Evolutionary conservation across 306 rosid genomes (phyloP).

Genomic region (Rosa chinensis): DNA sequence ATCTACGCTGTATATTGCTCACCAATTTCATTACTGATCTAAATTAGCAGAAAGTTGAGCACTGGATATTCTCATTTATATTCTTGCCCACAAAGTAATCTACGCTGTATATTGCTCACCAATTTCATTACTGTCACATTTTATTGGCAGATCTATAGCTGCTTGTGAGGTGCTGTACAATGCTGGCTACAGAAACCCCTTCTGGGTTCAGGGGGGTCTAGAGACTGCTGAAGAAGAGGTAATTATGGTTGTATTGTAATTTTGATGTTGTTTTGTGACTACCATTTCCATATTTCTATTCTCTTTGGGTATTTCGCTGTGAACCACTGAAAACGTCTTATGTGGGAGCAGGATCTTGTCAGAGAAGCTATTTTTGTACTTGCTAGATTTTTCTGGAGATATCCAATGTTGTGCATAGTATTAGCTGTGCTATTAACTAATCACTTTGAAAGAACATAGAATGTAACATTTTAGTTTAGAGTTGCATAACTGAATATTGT

Average conservation of each 20-base stretch:
- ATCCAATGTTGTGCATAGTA: no score
- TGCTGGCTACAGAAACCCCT: slow-evolving; percentile 79
- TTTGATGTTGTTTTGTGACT: slow-evolving; percentile 14
- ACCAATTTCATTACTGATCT: no score
- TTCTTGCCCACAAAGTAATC: no score
- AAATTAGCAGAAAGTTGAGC: no score
- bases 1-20: no score
- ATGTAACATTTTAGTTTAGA: no score
- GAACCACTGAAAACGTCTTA: slow-evolving; percentile 22
- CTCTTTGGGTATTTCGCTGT: slow-evolving; percentile 10
- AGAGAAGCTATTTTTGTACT: slow-evolving; percentile 44
- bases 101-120: slow-evolving; percentile 7
- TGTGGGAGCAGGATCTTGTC: slow-evolving; percentile 72
- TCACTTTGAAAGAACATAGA: no score
- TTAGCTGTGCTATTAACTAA: no score
- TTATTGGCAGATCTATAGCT: slow-evolving; percentile 71
- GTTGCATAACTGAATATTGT: no score
- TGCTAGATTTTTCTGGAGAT: no score
- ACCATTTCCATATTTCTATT: not conserved
- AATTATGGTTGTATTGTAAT: slow-evolving; percentile 5
- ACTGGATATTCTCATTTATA: no score
- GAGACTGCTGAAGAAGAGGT: slow-evolving; percentile 95
- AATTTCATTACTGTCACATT: not conserved
- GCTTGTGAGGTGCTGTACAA: slow-evolving; percentile 83
- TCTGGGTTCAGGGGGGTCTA: slow-evolving; percentile 95